Percentiles rank a stretch among this genome's conserved stretches.
phyloP scores from a whole-genome alignment of 129 eudicot species.

The Flaveria sonorensis region DNA sequence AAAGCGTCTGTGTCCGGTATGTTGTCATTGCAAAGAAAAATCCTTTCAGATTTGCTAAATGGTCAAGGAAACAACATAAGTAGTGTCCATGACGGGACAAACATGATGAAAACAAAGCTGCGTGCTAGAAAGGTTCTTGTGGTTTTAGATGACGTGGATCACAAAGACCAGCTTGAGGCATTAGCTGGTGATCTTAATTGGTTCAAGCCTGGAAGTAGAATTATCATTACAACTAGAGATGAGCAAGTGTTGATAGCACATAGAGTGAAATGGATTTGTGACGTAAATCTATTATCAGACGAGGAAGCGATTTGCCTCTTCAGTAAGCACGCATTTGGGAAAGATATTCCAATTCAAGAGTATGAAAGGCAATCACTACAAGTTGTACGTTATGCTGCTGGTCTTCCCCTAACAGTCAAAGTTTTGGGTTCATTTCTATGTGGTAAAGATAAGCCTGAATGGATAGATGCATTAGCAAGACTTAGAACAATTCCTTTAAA shows the following conservation, averaged over 20 bases:
- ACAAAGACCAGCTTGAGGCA: slow-evolving; percentile 30
- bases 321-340: slow-evolving; percentile 43
- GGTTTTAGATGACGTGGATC: slow-evolving; percentile 46
- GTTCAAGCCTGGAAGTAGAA: slow-evolving; percentile 44
- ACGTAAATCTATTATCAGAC: slow-evolving; percentile 5
- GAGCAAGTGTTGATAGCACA: slow-evolving; percentile 16
- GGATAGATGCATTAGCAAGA: slow-evolving; percentile 35
- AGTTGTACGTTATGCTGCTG: slow-evolving; percentile 39
- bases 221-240: slow-evolving; percentile 46
- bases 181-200: slow-evolving; percentile 28
- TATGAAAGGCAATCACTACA: slow-evolving; percentile 21
- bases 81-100: slow-evolving; percentile 7
- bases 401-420: slow-evolving; percentile 26
- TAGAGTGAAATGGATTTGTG: slow-evolving; percentile 24
- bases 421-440: slow-evolving; percentile 27
- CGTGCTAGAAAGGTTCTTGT: slow-evolving; percentile 28
- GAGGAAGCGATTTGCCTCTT: slow-evolving; percentile 39
- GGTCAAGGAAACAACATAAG: neutral
- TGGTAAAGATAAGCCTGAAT: slow-evolving; percentile 30
- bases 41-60: slow-evolving; percentile 7
- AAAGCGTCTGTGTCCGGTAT: slow-evolving; percentile 2
- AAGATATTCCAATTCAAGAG: slow-evolving; percentile 28
- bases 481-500: slow-evolving; percentile 24
- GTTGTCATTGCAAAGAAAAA: slow-evolving; percentile 1
- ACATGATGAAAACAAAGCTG: slow-evolving; percentile 5